Base-by-base conservation (phyloP, 495 filamentous ascomycete species). In the Penicillium roqueforti region DNA sequence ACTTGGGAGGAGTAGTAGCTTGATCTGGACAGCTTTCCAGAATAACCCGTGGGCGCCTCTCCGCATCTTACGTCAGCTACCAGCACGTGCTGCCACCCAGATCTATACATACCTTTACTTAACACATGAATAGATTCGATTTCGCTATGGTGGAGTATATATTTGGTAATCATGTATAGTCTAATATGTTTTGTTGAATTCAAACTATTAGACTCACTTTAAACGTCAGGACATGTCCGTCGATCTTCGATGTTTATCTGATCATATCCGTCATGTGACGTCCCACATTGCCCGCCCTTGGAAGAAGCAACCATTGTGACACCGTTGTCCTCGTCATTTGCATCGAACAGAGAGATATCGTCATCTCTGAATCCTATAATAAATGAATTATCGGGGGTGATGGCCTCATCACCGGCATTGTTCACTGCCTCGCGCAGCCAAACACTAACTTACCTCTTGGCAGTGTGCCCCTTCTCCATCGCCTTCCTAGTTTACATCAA, bases 401-500 rank as follows among this genome's bases (percentile, higher is more conserved):
- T 71, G 74, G 59, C 71, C 43, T 67, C 61, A 39, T 63, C 59
- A 56, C 64, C 60, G 48, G 55, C 71, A 41, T 51, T 79, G 37
- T 81, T 85, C 61, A 84, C 81, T 19, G 84, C 88, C 31, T 89
- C 84, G 6, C 77, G 81, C 42, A 66, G 83, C 7, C 93, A 98
- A 66, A 87, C 87, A 2, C 68, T 82, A 38, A 89, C 91, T 14
- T 99, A 99, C 67, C 80, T 99, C 28, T 73, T 93, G 42, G 89
- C 84, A 53, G 88, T 97, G 57, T 91, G 89, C 45, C 86, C 96
- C 22, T 97, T 96, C 76, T 92, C 87, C 59, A 99, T 99, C 62
- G 87, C 89, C 31, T 96, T 97, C 75, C 83, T 99, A 50, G 93
- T 99, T 44, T 99, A 97, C 76, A 85, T 99, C 59, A 99, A 97